Evolutionary conservation across 2,329 filamentous ascomycete genomes (phyloP), one percentile per base, ranked within the genome.

Genomic region (Exophiala calicioides): DNA sequence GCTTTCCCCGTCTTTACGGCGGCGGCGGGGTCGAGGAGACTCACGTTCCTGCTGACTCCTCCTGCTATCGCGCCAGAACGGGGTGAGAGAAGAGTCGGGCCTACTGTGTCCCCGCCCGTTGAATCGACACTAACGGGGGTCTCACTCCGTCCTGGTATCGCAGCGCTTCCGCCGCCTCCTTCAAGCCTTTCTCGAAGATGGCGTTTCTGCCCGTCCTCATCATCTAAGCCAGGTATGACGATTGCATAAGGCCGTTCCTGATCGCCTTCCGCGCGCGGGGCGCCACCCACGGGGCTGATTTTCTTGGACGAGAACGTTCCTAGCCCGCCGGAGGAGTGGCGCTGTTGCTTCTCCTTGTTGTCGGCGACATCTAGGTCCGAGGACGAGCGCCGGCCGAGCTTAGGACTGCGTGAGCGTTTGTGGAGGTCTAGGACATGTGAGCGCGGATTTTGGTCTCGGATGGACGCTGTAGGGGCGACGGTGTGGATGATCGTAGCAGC

Each of bases 201-300:
- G 26, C 35, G 19, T 20, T 45, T 40, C 13, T 19, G 24, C 7
- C 46, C 41, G 3, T 24, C 35, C 12, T 49, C 36, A 12, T 46
- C 41, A 15, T 58, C 52, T 15, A 56, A 41, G 2, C 62, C 61
- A 2, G 67, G 65, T 4, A 69, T 54, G 2, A 53, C 62, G 35
- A 69, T 63, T 10, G 60, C 63, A 57, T 62, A 69, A 3, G 67
- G 67, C 6, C 58, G 55, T 46, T 68, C 65, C 49, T 69, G 67
- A 46, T 58, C 58, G 16, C 66, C 64, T 9, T 62, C 64, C 27
- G 60, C 46, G 10, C 65, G 60, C 8, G 60, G 56, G n/a, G 63
- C 58, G 23, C 63, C 59, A 1, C 53, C 57, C 1, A 52, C 53
- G 2, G 57, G 57, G 20, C 44, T 51, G 29, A 56, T 52, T 19